Conservation (phyloP, 2,329 filamentous ascomycete species). For the Pseudogymnoascus sp. region DNA sequence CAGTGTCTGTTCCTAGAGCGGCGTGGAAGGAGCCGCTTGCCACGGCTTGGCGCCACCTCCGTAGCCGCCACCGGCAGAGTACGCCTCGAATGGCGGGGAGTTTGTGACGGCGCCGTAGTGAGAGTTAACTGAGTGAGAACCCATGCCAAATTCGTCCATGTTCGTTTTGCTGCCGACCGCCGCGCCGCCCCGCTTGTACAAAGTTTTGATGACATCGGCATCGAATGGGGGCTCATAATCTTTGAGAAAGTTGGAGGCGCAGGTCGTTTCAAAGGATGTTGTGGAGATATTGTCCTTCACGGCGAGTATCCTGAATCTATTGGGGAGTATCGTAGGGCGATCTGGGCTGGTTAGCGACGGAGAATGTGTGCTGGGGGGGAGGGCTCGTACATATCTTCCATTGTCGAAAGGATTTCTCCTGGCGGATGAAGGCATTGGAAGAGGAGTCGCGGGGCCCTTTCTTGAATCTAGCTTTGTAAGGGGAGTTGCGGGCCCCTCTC, state of each 20-base stretch:
- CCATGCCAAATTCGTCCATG: conserved; percentile 96
- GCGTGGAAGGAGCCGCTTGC: conserved; percentile 49
- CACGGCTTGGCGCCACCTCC: conserved; percentile 90
- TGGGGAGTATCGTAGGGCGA: neutral
- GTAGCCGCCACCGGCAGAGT: conserved; percentile 82
- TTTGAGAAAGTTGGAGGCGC: conserved; percentile 69
- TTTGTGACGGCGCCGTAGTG: conserved; percentile 54
- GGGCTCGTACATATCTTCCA: neutral
- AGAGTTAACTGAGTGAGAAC: conserved; percentile 70
- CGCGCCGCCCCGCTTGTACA: conserved; percentile 59
- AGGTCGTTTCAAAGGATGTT: conserved; percentile 63
- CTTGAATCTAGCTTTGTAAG: neutral
- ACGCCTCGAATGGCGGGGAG: conserved; percentile 30
- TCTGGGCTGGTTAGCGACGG: neutral
- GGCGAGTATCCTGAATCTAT: conserved; percentile 26
- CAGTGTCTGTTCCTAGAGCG: conserved; percentile 85
- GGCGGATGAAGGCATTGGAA: neutral
- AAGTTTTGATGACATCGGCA: conserved; percentile 68
- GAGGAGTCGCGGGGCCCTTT: neutral
- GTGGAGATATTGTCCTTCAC: conserved; percentile 77
- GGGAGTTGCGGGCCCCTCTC: neutral
- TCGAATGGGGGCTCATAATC: conserved; percentile 70
- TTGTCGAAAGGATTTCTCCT: neutral
- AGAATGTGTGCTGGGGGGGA: neutral
- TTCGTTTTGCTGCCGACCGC: conserved; percentile 74